Evolutionary conservation across 192 early-diverging fungal species (phyloP).

Genomic region (Rhizophagus prolifer): DNA sequence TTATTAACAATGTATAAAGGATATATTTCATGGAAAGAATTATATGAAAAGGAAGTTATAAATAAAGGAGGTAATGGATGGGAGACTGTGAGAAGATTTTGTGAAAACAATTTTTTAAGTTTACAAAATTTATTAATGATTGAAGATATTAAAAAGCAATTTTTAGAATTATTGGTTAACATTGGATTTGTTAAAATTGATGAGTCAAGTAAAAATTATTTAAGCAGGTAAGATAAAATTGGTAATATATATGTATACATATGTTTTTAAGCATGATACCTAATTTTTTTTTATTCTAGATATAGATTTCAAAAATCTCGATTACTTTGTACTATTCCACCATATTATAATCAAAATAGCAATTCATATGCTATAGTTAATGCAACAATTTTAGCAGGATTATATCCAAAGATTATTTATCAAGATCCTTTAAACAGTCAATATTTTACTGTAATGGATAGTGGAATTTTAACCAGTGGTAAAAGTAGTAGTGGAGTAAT

Average conservation of each 20-base stretch:
- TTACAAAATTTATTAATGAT: slow-evolving; percentile 52
- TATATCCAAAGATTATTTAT: slow-evolving; percentile 75
- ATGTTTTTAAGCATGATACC: too few species aligned
- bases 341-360: slow-evolving; percentile 43
- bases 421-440: slow-evolving; percentile 36
- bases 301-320: slow-evolving; percentile 34
- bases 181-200: slow-evolving; percentile 49
- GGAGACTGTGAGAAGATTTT: slow-evolving; percentile 36
- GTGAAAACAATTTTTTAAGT: slow-evolving; percentile 50
- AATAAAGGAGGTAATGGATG: slow-evolving; percentile 22
- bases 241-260: neutral
- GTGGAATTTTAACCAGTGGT: neutral
- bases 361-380: slow-evolving; percentile 58
- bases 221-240: slow-evolving; percentile 16
- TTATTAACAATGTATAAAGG: slow-evolving; percentile 55
- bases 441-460: slow-evolving; percentile 35
- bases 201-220: slow-evolving; percentile 31
- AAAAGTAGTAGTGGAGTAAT: slow-evolving; percentile 22
- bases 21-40: slow-evolving; percentile 48
- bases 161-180: slow-evolving; percentile 46
- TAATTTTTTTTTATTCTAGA: slow-evolving; percentile 10
- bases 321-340: slow-evolving; percentile 41
- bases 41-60: slow-evolving; percentile 28
- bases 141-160: slow-evolving; percentile 60
- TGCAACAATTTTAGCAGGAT: slow-evolving; percentile 74